Conservation (phyloP, 208 protist species). For the Leishmania martiniquensis region DNA sequence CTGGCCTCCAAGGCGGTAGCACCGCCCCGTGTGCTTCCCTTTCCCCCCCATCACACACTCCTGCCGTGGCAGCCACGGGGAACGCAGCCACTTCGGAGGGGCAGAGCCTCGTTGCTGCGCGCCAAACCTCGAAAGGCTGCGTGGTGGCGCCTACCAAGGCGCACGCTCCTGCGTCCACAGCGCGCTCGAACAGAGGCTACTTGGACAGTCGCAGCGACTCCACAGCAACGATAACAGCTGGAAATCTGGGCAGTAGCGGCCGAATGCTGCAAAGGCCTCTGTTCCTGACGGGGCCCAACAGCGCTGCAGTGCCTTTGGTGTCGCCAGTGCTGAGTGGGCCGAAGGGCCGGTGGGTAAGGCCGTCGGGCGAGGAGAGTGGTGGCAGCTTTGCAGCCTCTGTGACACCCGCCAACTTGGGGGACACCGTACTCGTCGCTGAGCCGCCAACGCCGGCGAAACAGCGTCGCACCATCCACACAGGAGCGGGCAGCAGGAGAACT, state of each 20-base stretch:
- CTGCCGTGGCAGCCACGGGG: not conserved
- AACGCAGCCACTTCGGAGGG: conserved; percentile 9
- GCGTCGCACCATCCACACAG: conserved; percentile 57
- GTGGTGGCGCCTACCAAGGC: not conserved
- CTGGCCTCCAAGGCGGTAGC: not conserved
- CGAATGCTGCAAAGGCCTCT: not conserved
- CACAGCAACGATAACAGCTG: not conserved
- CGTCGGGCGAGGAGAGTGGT: conserved; percentile 1
- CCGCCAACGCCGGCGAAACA: conserved; percentile 51
- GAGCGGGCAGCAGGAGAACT: not conserved
- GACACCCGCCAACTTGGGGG: conserved; percentile 24
- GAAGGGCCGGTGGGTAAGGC: conserved; percentile 6
- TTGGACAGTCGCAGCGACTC: not conserved
- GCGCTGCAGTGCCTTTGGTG: not conserved
- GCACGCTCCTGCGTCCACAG: not conserved
- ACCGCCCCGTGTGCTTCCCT: conserved; percentile 1
- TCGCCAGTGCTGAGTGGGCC: not conserved
- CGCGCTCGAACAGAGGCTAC: not conserved
- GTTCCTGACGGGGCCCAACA: conserved; percentile 1
- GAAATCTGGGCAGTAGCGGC: not conserved
- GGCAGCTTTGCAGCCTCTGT: not conserved
- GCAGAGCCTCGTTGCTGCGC: conserved; percentile 14
- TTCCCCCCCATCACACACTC: conserved; percentile 5
- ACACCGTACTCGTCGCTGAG: conserved; percentile 24
- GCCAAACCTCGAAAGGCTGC: conserved; percentile 14